Base-by-base conservation (phyloP, 2,329 filamentous ascomycete species). In the Saccharata proteae region DNA sequence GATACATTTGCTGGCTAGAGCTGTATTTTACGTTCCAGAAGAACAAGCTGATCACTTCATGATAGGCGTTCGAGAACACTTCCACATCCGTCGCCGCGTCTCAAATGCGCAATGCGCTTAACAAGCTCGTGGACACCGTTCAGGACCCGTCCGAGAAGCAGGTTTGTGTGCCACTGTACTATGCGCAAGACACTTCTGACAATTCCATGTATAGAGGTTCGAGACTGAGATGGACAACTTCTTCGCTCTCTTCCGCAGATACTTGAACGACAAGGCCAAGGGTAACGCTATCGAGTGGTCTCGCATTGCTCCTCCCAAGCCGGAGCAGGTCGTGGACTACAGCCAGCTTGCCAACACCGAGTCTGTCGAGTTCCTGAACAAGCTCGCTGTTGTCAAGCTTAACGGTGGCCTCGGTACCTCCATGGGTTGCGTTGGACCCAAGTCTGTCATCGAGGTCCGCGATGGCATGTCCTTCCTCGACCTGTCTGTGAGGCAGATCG, bases 161-260 rank as follows among this genome's bases (percentile, higher is more conserved):
- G 80, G 85, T 86, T 65, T 52, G 43, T 16, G 60, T 44, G 38
- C 9, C 12, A 20, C 7, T 14, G n/a, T n/a, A n/a, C n/a, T n/a
- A n/a, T n/a, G 27, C 24, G n/a, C n/a, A n/a, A n/a, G n/a, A n/a
- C n/a, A n/a, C 22, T 28, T 30, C 37, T 42, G 39, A 44, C 34
- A 35, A 24, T n/a, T n/a, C n/a, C n/a, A 26, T 34, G 28, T 40
- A 46, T 45, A 83, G 82, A 76, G 92, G 44, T 96, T 96, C 61
- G 88, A 96, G 67, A 92, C 86, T 4, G 88, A 98, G 66, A 96
- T 94, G 86, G 90, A 98, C 74, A 98, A 98, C 77, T 98, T 98
- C 72, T 98, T 98, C 57, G 80, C 85, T 39, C 80, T 98, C 40
- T 98, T 98, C 79, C 81, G 90, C 55, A 77, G 90, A 64, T 98